Evolutionary conservation across 2,329 filamentous ascomycete genomes (phyloP), one percentile per base, ranked within the genome.

Genomic region (Scorias spongiosa): DNA sequence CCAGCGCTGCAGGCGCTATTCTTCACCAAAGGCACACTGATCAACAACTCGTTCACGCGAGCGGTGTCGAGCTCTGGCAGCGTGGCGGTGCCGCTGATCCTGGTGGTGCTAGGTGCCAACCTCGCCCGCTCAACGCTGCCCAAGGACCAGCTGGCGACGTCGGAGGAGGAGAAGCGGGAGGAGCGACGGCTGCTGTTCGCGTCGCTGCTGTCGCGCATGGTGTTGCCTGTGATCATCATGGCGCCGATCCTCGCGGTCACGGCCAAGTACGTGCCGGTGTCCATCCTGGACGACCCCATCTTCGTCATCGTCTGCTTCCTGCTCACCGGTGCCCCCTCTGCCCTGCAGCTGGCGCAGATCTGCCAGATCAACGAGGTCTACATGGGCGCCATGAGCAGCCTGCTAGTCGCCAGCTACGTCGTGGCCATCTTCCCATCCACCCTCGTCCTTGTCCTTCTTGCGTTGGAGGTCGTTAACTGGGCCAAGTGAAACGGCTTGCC

Each of bases 231-330:
- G 0, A 57, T 93, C 36, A 75, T 95, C 61, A 96, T 96, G 85
- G 84, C 87, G 0, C 91, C 91, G 2, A 68, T 96, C 39, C 67
- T 98, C 30, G 89, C 89, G 0, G 50, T 96, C 12, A 74, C 82
- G 39, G 91, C 91, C 46, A 96, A 95, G 61, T 95, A 81, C 57
- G 76, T 94, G 20, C 86, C 86, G 2, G 75, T 98, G 57, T 93
- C 84, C 68, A 96, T 98, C 54, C 70, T 98, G 29, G 91, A 93
- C 60, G 91, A 98, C 59, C 91, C 91, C 9, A 98, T 98, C 56
- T 98, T 98, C 63, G 80, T 98, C 53, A 85, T 98, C 53, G 91
- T 98, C 30, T 95, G 88, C 66, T 98, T 96, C 73, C 71, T 98
- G 51, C 81, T 98, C 52, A 89, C 86, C 0, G 91, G 91, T 30